A percentile compares a stretch with the other conserved stretches of the same genome.
Evolutionary conservation across 495 filamentous ascomycete genomes (phyloP).

Genomic region (Aspergillus affinis): DNA sequence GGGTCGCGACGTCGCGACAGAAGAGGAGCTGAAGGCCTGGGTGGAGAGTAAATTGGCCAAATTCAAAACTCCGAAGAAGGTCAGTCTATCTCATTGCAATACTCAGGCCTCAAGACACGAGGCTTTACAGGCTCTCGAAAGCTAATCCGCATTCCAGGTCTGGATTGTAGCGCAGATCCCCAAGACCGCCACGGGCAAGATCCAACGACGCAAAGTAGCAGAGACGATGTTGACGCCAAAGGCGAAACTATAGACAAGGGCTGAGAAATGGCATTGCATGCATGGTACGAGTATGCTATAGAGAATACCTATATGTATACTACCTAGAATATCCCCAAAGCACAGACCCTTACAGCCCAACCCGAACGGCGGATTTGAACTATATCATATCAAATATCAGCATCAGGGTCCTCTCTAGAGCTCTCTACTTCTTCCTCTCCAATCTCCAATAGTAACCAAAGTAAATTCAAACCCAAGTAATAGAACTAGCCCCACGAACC

Average conservation of each 20-base stretch:
- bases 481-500: not conserved
- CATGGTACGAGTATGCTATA: not conserved
- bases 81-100: slow-evolving; percentile 31
- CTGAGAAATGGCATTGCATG: not conserved
- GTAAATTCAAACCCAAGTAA: not conserved
- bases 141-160: slow-evolving; percentile 42
- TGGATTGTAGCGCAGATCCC: slow-evolving; percentile 80
- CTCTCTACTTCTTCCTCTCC: no score
- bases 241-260: slow-evolving; percentile 35
- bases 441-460: no score
- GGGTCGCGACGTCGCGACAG: slow-evolving; percentile 48
- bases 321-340: not conserved
- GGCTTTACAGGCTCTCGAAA: not conserved
- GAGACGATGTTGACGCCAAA: slow-evolving; percentile 67
- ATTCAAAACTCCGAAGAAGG: slow-evolving; percentile 86
- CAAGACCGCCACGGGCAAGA: slow-evolving; percentile 88
- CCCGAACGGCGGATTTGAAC: slow-evolving; percentile 42
- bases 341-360: slow-evolving; percentile 9
- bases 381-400: slow-evolving; percentile 18
- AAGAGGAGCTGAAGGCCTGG: slow-evolving; percentile 63
- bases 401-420: no score
- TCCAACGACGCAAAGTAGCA: slow-evolving; percentile 77
- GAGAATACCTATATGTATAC: not conserved
- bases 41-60: slow-evolving; percentile 66
- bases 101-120: not conserved